Conservation (phyloP, 2,329 filamentous ascomycete genomes). For the Fusarium solani-melongenae region DNA sequence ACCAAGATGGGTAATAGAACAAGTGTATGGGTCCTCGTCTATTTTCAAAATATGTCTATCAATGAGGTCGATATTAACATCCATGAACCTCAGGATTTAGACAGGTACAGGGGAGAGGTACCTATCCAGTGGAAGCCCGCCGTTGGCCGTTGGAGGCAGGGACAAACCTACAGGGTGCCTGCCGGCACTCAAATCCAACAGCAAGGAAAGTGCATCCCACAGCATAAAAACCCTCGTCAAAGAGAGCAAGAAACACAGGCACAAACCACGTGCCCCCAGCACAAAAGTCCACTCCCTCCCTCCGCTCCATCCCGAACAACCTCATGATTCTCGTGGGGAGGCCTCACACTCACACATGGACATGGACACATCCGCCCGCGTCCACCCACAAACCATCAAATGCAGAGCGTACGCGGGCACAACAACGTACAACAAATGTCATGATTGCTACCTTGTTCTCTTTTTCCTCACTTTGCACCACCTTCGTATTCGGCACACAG, state of each 20-base stretch:
- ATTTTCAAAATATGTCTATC: neutral
- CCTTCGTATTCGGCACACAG: neutral
- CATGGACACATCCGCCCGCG: neutral
- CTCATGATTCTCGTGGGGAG: neutral
- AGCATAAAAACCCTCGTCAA: neutral
- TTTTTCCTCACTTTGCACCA: neutral
- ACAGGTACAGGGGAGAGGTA: neutral
- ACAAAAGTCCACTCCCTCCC: neutral
- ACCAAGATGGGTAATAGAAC: neutral
- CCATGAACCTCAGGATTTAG: neutral
- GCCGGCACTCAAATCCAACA: neutral
- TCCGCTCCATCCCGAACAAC: conserved; percentile 15
- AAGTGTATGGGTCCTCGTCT: neutral
- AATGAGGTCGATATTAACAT: neutral
- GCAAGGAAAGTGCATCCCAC: conserved; percentile 1
- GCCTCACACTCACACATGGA: conserved; percentile 19
- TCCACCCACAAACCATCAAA: conserved; percentile 10
- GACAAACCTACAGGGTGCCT: neutral
- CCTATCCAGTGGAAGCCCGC: neutral
- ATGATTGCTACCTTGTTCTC: conserved; percentile 7
- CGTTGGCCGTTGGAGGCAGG: neutral
- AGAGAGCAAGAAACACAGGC: conserved; percentile 14
- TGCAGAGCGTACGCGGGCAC: conserved; percentile 1
- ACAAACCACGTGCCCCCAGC: conserved; percentile 19
- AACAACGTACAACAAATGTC: neutral